Base-by-base conservation (phyloP, 2,329 filamentous ascomycete genomes). In the Nigrospora osmanthi region DNA sequence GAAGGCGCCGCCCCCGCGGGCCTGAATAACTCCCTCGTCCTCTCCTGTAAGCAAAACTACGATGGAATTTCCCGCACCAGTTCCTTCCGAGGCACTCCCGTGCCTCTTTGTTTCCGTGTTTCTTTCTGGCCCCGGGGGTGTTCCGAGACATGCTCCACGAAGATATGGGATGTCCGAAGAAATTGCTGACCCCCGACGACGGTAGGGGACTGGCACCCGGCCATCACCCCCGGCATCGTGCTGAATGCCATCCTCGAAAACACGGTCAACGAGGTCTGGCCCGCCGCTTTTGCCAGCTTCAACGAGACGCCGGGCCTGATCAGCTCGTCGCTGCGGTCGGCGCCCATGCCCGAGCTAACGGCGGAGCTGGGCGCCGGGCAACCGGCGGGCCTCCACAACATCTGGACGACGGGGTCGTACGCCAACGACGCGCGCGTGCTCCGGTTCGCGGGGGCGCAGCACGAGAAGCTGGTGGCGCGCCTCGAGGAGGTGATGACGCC, bases 341-440 rank as follows among this genome's bases (percentile, higher is more conserved):
- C 40, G 38, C 52, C 47, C 15, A 53, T 66, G 38, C 53, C 60
- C n/a, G 49, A 50, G 13, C 50, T 65, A 9, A 58, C 61, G 4
- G 47, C 45, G 2, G 60, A 63, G 38, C 57, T 66, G 3, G 59
- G 56, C 4, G 48, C 50, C 1, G 54, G 57, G 1, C 59, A 63
- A 14, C 56, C 58, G 0, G 31, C 56, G 14, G 58, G 60, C 14
- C 57, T 59, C 46, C 52, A 52, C 39, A 54, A 54, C 44, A 62
- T 62, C 47, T 66, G 63, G 64, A 54, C 62, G 48, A 58, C 57
- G 1, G 60, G 58, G 39, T 52, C 56, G 45, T 55, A 56, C 19
- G 52, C 49, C 14, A 55, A 58, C 39, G 55, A 60, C 44, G 44
- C 57, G 9, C 48, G 53, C 11, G 50, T 61, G 35, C 59, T 66